Percentiles rank a stretch among this genome's conserved stretches.
These are phyloP conservation scores for Psilocybe tampanensis DNA, from an alignment of 768 basidiomycete species.

Conservation along the genomic window DNA sequence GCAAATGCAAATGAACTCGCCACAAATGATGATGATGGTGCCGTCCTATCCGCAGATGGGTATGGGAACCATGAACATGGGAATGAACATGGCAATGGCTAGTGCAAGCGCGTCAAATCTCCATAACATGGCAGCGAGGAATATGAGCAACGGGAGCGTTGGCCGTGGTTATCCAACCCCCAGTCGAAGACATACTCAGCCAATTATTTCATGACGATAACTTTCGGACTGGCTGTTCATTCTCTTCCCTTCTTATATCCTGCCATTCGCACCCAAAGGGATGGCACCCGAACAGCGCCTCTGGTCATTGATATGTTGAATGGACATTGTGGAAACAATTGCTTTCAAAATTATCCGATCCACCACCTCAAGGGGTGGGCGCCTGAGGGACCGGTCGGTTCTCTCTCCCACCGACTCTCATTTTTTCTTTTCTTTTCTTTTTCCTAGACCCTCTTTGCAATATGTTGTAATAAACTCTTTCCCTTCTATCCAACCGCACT, in stretches of 20 bases:
- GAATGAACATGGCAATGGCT: not conserved
- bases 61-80: not conserved
- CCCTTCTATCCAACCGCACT: not conserved
- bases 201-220: constrained; percentile 6
- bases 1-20: constrained; percentile 18
- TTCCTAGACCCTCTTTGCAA: not conserved
- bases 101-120: constrained; percentile 7
- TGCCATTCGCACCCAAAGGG: not conserved
- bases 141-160: not conserved
- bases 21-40: constrained; percentile 25
- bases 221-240: not conserved
- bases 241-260: not conserved
- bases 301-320: not conserved
- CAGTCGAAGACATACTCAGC: not conserved
- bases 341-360: not conserved
- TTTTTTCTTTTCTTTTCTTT: not conserved
- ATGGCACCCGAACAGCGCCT: not conserved
- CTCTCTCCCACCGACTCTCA: not conserved
- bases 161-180: not conserved
- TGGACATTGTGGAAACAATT: not conserved
- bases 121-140: constrained; percentile 3
- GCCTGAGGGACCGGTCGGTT: not conserved
- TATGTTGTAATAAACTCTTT: not conserved
- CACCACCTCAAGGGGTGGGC: not conserved
- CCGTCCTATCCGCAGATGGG: constrained; percentile 12